These are phyloP conservation scores for Pichia cabralensis DNA, from an alignment of 805 yeast species.

Conservation along the genomic window DNA sequence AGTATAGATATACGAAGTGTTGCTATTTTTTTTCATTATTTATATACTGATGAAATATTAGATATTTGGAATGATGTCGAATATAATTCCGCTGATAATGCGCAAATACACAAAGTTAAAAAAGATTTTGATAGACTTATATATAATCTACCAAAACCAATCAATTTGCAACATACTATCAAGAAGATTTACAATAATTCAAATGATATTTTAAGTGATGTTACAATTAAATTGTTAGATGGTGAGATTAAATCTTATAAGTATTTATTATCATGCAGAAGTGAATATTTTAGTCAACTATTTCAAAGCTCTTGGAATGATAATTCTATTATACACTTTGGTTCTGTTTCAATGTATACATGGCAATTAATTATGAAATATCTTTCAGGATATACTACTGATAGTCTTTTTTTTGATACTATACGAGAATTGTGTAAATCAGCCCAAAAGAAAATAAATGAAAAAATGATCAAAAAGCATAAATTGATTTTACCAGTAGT, in stretches of 20 bases:
- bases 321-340: slow-evolving; percentile 21
- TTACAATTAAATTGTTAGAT: slow-evolving; percentile 36
- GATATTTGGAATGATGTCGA: slow-evolving; percentile 38
- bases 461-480: background rate
- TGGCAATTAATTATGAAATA: slow-evolving; percentile 43
- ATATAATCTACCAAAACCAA: slow-evolving; percentile 7
- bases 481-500: too few species aligned
- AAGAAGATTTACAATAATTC: too few species aligned
- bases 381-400: slow-evolving; percentile 45
- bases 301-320: slow-evolving; percentile 45
- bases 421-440: slow-evolving; percentile 6
- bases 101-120: too few species aligned
- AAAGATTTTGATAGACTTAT: slow-evolving; percentile 8
- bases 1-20: slow-evolving; percentile 20
- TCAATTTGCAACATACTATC: too few species aligned
- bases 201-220: too few species aligned
- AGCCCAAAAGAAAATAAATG: background rate
- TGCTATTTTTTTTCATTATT: slow-evolving; percentile 34
- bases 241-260: slow-evolving; percentile 40
- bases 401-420: slow-evolving; percentile 28
- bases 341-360: slow-evolving; percentile 30
- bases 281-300: slow-evolving; percentile 53
- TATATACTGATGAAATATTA: slow-evolving; percentile 39
- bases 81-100: too few species aligned
- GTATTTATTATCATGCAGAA: slow-evolving; percentile 42